phyloP scores from a whole-genome alignment of 495 filamentous ascomycete genomes.

The Corynascus novoguineensis region DNA sequence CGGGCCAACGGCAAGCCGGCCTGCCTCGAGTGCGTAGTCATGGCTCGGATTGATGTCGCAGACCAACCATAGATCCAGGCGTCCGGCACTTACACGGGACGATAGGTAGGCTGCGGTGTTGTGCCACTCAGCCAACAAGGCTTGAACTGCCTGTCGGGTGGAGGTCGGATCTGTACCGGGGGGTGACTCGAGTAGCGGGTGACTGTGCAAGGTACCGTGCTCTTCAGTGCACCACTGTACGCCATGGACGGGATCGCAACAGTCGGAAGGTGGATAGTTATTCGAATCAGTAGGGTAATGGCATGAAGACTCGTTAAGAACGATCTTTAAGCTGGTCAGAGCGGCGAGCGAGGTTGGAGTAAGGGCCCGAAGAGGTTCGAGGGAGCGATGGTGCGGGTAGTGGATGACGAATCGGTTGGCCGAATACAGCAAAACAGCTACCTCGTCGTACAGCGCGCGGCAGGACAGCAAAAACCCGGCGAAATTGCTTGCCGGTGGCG shows the following conservation, averaged over 20 bases:
- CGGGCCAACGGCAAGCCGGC: background rate
- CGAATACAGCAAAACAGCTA: background rate
- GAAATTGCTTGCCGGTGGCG: background rate
- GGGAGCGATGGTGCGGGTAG: background rate
- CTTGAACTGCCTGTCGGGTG: background rate
- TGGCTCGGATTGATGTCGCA: background rate
- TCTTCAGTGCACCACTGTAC: background rate
- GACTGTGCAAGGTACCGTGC: background rate
- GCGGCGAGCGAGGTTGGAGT: background rate
- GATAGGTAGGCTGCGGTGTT: background rate
- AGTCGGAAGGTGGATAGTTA: background rate
- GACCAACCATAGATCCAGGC: background rate
- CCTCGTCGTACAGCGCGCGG: background rate
- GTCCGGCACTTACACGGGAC: background rate
- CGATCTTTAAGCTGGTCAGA: background rate
- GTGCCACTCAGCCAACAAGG: background rate
- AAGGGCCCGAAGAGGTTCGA: background rate
- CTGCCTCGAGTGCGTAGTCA: background rate
- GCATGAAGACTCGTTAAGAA: background rate
- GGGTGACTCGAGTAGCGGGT: background rate
- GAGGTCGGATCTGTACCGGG: too few species aligned
- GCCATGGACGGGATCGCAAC: background rate
- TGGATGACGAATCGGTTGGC: constrained; percentile 1
- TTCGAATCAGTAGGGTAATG: background rate
- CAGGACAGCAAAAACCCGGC: background rate